Conservation (phyloP, 768 basidiomycete genomes). For the Lentinula edodes region DNA sequence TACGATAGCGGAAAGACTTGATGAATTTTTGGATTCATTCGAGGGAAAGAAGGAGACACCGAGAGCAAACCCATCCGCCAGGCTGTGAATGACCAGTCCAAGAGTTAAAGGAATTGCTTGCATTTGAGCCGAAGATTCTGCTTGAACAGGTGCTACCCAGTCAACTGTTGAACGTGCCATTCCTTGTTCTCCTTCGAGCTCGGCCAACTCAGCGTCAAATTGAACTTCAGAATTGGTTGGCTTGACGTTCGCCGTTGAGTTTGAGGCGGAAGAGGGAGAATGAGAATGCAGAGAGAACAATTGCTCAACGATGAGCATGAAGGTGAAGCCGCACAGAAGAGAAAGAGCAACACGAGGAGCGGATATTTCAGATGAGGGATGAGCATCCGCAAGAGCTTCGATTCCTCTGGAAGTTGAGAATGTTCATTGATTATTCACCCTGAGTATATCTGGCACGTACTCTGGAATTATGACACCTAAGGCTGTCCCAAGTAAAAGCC, state of each 20-base stretch:
- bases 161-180: conserved; percentile 9
- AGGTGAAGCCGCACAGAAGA: conserved; percentile 53
- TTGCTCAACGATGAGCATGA: conserved; percentile 70
- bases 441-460: conserved; percentile 40
- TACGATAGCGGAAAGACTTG: conserved; percentile 70
- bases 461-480: conserved; percentile 92
- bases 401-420: conserved; percentile 49
- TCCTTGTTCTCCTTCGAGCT: conserved; percentile 42
- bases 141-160: not conserved
- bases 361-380: conserved; percentile 33
- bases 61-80: conserved; percentile 89
- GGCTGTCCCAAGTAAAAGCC: conserved; percentile 84
- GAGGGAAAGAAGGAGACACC: conserved; percentile 58
- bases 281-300: conserved; percentile 49
- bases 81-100: conserved; percentile 81
- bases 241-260: conserved; percentile 7
- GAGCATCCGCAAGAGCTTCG: conserved; percentile 45
- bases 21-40: conserved; percentile 17
- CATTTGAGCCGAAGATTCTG: conserved; percentile 14
- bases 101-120: conserved; percentile 71
- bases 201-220: conserved; percentile 62
- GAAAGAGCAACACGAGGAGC: conserved; percentile 55
- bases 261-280: conserved; percentile 10
- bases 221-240: conserved; percentile 27
- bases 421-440: not conserved